Percentiles rank a stretch among this genome's conserved stretches.
These are phyloP conservation scores for Grammothele lineata DNA, from an alignment of 768 basidiomycete genomes.

Conservation along the genomic window DNA sequence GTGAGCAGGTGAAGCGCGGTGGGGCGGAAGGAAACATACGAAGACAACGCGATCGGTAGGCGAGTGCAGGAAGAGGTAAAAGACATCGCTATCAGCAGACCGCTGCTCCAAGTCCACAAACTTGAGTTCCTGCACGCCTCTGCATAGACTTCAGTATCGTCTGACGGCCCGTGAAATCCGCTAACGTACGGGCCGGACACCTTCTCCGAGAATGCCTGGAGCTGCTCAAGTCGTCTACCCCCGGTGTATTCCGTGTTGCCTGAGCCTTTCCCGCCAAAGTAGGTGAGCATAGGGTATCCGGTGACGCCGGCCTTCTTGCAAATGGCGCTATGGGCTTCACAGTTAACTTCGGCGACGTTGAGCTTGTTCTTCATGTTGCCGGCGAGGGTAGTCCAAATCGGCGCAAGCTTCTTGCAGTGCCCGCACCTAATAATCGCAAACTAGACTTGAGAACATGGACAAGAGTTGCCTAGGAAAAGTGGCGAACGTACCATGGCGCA, in stretches of 20 bases:
- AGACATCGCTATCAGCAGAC: constrained; percentile 44
- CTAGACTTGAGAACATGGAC: too few species aligned
- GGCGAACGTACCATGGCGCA: constrained; percentile 74
- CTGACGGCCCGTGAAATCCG: too few species aligned
- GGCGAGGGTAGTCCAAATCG: constrained; percentile 75
- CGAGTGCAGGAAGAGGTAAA: constrained; percentile 57
- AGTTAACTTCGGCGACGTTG: constrained; percentile 84
- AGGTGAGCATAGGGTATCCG: constrained; percentile 82
- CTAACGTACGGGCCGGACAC: constrained; percentile 65
- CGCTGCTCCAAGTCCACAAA: constrained; percentile 39
- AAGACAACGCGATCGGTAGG: constrained; percentile 27
- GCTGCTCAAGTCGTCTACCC: constrained; percentile 62
- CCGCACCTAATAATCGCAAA: too few species aligned
- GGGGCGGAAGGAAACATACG: constrained; percentile 17
- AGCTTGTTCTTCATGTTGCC: constrained; percentile 62
- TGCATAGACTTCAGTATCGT: too few species aligned
- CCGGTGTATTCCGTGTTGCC: constrained; percentile 71
- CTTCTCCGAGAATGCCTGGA: constrained; percentile 73
- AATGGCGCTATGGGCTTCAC: constrained; percentile 65
- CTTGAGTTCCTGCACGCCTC: constrained; percentile 37
- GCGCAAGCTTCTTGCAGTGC: constrained; percentile 94
- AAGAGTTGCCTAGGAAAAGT: too few species aligned
- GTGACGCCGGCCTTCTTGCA: constrained; percentile 65
- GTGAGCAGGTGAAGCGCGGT: background rate
- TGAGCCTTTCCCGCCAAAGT: constrained; percentile 50